A percentile compares a stretch with the other conserved stretches of the same genome.
Evolutionary conservation across 257 asterid species (phyloP).

Genomic region (Nicotiana sylvestris): DNA sequence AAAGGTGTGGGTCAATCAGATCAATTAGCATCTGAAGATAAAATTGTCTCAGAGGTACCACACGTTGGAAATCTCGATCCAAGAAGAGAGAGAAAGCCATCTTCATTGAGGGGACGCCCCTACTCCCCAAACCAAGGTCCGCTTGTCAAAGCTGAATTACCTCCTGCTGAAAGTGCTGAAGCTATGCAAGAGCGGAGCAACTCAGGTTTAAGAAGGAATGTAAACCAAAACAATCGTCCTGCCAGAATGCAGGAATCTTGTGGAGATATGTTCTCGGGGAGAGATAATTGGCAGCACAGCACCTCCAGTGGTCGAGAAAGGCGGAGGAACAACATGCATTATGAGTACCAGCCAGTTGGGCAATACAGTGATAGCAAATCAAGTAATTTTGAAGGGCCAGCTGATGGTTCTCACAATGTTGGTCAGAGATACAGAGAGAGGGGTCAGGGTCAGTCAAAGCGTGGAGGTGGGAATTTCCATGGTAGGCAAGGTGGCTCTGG

Average conservation of each 20-base stretch:
- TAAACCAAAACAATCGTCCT: conserved; percentile 47
- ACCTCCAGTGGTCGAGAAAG: conserved; percentile 46
- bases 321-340: conserved; percentile 50
- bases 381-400: conserved; percentile 38
- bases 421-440: conserved; percentile 57
- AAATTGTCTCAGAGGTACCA: conserved; percentile 12
- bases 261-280: conserved; percentile 52
- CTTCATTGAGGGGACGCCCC: conserved; percentile 38
- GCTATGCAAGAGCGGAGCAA: conserved; percentile 38
- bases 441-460: conserved; percentile 51
- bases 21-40: conserved; percentile 10
- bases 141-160: conserved; percentile 33
- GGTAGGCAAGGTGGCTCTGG: conserved; percentile 43
- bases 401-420: conserved; percentile 36
- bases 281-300: conserved; percentile 36
- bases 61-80: conserved; percentile 14
- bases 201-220: conserved; percentile 43
- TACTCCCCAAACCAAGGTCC: conserved; percentile 50
- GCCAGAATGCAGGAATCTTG: conserved; percentile 49
- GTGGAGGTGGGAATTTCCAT: conserved; percentile 53
- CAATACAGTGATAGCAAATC: conserved; percentile 41
- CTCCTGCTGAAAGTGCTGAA: conserved; percentile 24
- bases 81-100: conserved; percentile 45
- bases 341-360: conserved; percentile 84
- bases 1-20: conserved; percentile 21